Base-by-base conservation (phyloP, 2,329 filamentous ascomycete genomes). In the Drechslerella coelobrocha region DNA sequence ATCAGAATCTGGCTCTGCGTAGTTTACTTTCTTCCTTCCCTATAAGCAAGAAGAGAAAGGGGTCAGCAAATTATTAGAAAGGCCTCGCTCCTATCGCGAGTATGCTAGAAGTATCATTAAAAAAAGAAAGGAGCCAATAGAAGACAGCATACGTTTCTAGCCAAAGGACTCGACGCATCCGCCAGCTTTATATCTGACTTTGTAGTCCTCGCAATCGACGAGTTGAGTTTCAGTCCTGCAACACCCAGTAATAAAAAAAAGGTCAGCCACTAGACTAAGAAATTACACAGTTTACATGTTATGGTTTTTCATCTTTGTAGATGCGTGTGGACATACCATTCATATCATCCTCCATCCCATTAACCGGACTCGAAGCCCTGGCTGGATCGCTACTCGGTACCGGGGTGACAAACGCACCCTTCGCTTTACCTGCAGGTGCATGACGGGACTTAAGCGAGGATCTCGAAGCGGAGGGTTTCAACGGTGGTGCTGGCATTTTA, bases 1-100 rank as follows among this genome's bases (percentile, higher is more conserved):
- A 56, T 91, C 89, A 48, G 90, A 89, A 47, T 90, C 91, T 1
- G 90, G 92, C 76, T 97, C 92, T 73, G 89, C 88, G 78, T 97
- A 97, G 78, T 84, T 94, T 74, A 94, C 84, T 48, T 82, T 78
- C 75, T 87, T 88, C 78, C 85, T 87, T 10, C 82, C 83, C 83
- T 87, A 50, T 1, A 47, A 55, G 21, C 31, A 66, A 62, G 41
- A n/a, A 14, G 12, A 39, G 34, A 39, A 14, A 5, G 3, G 17
- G 14, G 9, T 26, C 61, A 10, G 12, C 47, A 10, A 26, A 10
- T 19, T 14, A n/a, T 19, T 50, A n/a, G n/a, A n/a, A n/a, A n/a
- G n/a, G n/a, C n/a, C n/a, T n/a, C n/a, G n/a, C n/a, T n/a, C n/a
- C n/a, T n/a, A n/a, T 39, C 4, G 34, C 12, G 34, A 6, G 17